phyloP scores from a whole-genome alignment of 2,329 filamentous ascomycete species.

The Diaporthe ilicicola region DNA sequence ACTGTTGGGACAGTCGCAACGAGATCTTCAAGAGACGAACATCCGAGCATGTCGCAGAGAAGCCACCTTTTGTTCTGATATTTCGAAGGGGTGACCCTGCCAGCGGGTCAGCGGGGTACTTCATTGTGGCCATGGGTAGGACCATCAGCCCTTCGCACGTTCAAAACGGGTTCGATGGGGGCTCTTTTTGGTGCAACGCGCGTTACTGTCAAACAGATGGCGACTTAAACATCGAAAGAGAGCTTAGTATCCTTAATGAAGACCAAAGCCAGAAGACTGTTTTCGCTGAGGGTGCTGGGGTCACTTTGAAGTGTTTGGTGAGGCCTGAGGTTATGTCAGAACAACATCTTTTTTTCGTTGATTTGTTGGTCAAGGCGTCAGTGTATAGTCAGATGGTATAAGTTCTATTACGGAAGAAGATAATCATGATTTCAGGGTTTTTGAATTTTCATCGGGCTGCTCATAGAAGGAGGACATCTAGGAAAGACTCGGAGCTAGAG shows the following conservation, averaged over 20 bases:
- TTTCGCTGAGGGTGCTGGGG: background rate
- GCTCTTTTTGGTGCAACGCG: constrained; percentile 2
- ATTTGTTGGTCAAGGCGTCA: background rate
- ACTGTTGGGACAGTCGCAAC: constrained; percentile 4
- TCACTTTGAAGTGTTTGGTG: background rate
- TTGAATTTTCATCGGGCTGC: too few species aligned
- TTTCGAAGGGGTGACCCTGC: background rate
- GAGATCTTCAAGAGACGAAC: constrained; percentile 4
- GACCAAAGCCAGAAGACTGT: constrained; percentile 15
- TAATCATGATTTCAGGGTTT: too few species aligned
- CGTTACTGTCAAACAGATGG: background rate
- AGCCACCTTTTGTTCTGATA: background rate
- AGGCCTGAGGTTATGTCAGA: background rate
- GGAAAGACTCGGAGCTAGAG: too few species aligned
- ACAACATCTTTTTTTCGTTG: background rate
- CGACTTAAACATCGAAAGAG: background rate
- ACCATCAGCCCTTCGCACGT: background rate
- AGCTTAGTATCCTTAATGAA: background rate
- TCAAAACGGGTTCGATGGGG: background rate
- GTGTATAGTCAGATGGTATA: constrained; percentile 2
- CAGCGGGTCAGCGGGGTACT: background rate
- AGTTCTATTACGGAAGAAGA: background rate
- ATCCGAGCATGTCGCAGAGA: background rate
- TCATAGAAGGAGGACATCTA: too few species aligned
- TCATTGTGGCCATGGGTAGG: constrained; percentile 9